phyloP scores from a whole-genome alignment of 106 monocot species.

The Acorus gramineus region DNA sequence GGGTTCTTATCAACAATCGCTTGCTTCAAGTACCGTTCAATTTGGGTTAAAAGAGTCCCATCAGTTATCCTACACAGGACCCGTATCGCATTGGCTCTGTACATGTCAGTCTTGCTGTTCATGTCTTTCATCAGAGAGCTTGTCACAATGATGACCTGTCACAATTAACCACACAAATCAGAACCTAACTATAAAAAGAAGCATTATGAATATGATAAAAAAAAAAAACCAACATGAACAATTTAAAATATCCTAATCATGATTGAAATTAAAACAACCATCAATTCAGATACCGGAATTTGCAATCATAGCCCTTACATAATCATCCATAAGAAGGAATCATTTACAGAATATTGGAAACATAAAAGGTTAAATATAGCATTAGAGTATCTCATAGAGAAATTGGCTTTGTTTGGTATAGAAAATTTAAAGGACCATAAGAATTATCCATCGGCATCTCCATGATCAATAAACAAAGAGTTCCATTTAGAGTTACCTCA shows the following conservation, averaged over 20 bases:
- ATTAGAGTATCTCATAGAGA: background rate
- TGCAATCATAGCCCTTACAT: too few relatives aligned
- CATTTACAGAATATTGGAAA: too few relatives aligned
- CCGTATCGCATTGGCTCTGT: slow-evolving; percentile 94
- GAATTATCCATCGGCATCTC: background rate
- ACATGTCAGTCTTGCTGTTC: slow-evolving; percentile 99
- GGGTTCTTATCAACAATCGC: slow-evolving; percentile 99
- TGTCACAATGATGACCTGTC: slow-evolving; percentile 95
- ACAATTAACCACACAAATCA: slow-evolving; percentile 5
- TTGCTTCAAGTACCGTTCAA: slow-evolving; percentile 97
- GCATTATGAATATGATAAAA: too few relatives aligned
- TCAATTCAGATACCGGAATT: too few relatives aligned
- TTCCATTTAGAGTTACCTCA: slow-evolving; percentile 42
- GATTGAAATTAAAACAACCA: too few relatives aligned
- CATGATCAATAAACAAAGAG: too few relatives aligned
- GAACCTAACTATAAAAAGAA: background rate
- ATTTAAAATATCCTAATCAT: too few relatives aligned
- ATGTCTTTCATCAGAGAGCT: slow-evolving; percentile 99
- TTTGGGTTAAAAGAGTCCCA: slow-evolving; percentile 89
- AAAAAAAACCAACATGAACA: too few relatives aligned
- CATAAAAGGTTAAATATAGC: too few relatives aligned
- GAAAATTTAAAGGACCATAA: background rate
- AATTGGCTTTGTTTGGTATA: background rate
- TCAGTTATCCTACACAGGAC: slow-evolving; percentile 97
- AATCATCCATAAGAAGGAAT: too few relatives aligned